These are phyloP conservation scores for Beta macrorhiza DNA, from an alignment of 179 eudicot species.

Conservation along the genomic window DNA sequence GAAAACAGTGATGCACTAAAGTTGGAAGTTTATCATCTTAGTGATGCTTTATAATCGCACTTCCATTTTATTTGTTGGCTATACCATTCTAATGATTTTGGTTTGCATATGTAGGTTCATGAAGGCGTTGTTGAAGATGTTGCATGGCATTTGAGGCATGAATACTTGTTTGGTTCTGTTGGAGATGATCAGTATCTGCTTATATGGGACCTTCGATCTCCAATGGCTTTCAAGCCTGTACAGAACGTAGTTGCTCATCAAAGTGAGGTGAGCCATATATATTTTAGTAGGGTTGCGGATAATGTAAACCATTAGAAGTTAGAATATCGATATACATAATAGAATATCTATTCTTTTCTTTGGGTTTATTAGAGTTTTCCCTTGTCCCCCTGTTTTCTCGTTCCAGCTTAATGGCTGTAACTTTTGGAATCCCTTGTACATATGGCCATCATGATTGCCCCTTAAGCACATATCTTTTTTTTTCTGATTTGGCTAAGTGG, in stretches of 20 bases:
- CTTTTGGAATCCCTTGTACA: not conserved
- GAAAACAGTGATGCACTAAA: not conserved
- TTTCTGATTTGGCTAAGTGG: not conserved
- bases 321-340: not conserved
- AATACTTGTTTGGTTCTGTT: constrained; percentile 86
- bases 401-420: not conserved
- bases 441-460: not conserved
- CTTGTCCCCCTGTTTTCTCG: not conserved
- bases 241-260: constrained; percentile 90
- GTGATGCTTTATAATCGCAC: not conserved
- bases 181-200: constrained; percentile 90
- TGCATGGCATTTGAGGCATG: constrained; percentile 92
- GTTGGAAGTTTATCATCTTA: not conserved
- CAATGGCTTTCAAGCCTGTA: constrained; percentile 67
- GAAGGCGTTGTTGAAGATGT: constrained; percentile 98
- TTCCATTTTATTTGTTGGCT: not conserved
- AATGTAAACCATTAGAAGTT: not conserved
- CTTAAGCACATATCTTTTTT: not conserved
- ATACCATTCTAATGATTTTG: constrained; percentile 9
- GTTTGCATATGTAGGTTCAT: constrained; percentile 51
- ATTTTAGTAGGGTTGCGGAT: not conserved
- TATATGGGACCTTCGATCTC: constrained; percentile 82
- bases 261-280: constrained; percentile 62
- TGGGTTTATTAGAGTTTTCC: not conserved
- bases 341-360: too few relatives aligned